These are phyloP conservation scores for Blastomyces silverae DNA, from an alignment of 2,329 filamentous ascomycete genomes.

Conservation along the genomic window DNA sequence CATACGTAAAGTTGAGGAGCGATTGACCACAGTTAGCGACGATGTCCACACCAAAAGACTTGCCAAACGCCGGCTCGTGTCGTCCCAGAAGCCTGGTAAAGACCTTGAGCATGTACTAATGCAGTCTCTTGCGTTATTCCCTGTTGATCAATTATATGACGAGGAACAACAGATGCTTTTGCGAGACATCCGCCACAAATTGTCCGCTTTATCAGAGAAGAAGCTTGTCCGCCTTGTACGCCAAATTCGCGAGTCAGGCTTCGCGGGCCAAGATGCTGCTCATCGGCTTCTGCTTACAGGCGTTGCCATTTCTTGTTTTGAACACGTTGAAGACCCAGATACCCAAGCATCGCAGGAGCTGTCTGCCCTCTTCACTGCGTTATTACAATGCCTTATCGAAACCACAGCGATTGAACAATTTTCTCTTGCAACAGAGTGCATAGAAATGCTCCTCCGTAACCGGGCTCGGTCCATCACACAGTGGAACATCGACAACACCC, in stretches of 20 bases:
- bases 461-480: constrained; percentile 41
- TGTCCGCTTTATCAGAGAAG: constrained; percentile 31
- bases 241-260: constrained; percentile 30
- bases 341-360: constrained; percentile 32
- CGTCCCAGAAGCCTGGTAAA: constrained; percentile 24
- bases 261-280: constrained; percentile 27
- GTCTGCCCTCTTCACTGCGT: constrained; percentile 33
- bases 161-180: constrained; percentile 36
- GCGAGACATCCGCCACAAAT: constrained; percentile 31
- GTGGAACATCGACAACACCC: constrained; percentile 41
- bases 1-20: constrained; percentile 32
- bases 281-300: constrained; percentile 35
- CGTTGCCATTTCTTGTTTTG: constrained; percentile 31
- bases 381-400: constrained; percentile 29
- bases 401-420: constrained; percentile 36
- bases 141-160: constrained; percentile 33
- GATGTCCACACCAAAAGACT: constrained; percentile 27
- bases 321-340: constrained; percentile 36
- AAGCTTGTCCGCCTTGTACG: constrained; percentile 29
- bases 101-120: constrained; percentile 13
- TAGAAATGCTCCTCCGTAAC: constrained; percentile 36
- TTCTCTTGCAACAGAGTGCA: constrained; percentile 36
- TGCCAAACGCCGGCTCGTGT: constrained; percentile 33
- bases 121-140: constrained; percentile 32
- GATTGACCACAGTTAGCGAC: constrained; percentile 31